A percentile compares a stretch with the other conserved stretches of the same genome.
These are phyloP conservation scores for Globisporangium acanthophoron DNA, from an alignment of 352 stramenopile species.

Conservation along the genomic window DNA sequence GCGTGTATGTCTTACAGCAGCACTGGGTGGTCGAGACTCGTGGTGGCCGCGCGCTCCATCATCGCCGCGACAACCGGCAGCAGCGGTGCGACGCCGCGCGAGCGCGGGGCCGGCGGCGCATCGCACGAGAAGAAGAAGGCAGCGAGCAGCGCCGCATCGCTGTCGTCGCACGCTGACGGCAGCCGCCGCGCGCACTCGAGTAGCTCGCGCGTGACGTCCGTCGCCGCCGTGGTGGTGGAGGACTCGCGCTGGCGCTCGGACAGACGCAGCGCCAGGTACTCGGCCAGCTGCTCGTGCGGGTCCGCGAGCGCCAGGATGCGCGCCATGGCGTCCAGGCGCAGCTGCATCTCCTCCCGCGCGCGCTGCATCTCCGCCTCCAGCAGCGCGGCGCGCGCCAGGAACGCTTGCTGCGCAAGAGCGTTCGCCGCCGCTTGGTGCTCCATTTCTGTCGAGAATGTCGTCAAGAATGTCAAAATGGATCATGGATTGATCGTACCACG, in stretches of 20 bases:
- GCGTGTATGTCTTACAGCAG: neutral
- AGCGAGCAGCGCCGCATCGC: conserved; percentile 47
- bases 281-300: conserved; percentile 49
- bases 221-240: neutral
- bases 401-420: conserved; percentile 7
- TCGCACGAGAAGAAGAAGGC: conserved; percentile 63
- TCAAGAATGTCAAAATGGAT: no score
- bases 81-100: conserved; percentile 27
- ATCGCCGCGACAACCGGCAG: conserved; percentile 59
- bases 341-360: conserved; percentile 25
- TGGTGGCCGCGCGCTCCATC: conserved; percentile 24
- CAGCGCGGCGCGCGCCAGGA: conserved; percentile 26
- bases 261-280: conserved; percentile 54
- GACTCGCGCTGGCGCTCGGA: conserved; percentile 23
- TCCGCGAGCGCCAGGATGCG: conserved; percentile 50
- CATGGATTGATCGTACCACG: no score
- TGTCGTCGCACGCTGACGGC: conserved; percentile 29
- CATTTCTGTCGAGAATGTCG: no score
- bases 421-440: no score
- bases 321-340: conserved; percentile 45
- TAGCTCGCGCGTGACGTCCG: conserved; percentile 42
- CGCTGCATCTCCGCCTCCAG: conserved; percentile 42
- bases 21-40: conserved; percentile 17
- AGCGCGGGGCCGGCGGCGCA: conserved; percentile 4
- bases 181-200: conserved; percentile 45